Conservation (phyloP, 805 yeast species). For the Huiozyma sinensis region DNA sequence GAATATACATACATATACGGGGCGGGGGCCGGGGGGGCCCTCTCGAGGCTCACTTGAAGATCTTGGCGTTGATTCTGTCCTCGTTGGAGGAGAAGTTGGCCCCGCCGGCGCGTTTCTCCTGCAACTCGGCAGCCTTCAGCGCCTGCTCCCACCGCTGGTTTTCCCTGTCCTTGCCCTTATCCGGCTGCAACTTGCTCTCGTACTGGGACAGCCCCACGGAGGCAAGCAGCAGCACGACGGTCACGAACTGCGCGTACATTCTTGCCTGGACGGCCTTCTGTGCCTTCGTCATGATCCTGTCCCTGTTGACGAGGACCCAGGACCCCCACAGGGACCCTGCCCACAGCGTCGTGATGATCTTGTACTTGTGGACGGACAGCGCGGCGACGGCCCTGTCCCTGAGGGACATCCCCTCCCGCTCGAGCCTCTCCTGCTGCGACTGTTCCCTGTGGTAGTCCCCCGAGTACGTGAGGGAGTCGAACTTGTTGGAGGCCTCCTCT, state of each 20-base stretch:
- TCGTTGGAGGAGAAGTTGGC: constrained; percentile 21
- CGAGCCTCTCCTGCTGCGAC: constrained; percentile 11
- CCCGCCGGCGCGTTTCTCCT: constrained; percentile 13
- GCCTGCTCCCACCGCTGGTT: constrained; percentile 40
- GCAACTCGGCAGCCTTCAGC: constrained; percentile 31
- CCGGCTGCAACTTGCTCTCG: constrained; percentile 45
- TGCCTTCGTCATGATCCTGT: constrained; percentile 59
- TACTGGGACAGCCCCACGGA: constrained; percentile 57
- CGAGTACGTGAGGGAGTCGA: constrained; percentile 53
- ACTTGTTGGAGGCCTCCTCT: constrained; percentile 58
- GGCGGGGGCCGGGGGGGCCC: background rate
- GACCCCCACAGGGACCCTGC: constrained; percentile 73
- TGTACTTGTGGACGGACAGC: constrained; percentile 48
- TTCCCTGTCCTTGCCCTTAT: constrained; percentile 27
- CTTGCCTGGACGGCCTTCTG: constrained; percentile 83
- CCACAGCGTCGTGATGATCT: constrained; percentile 64
- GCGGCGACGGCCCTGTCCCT: constrained; percentile 41
- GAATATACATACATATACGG: background rate
- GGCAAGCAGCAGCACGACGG: constrained; percentile 59
- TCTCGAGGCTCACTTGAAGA: constrained; percentile 13
- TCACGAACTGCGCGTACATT: constrained; percentile 81
- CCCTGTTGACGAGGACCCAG: constrained; percentile 62
- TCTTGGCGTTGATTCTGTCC: constrained; percentile 31
- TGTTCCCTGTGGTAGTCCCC: constrained; percentile 37
- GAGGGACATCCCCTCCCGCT: constrained; percentile 30